Evolutionary conservation across 805 yeast genomes (phyloP), one percentile per base, ranked within the genome.

Genomic region (Schwanniomyces pseudopolymorphus): DNA sequence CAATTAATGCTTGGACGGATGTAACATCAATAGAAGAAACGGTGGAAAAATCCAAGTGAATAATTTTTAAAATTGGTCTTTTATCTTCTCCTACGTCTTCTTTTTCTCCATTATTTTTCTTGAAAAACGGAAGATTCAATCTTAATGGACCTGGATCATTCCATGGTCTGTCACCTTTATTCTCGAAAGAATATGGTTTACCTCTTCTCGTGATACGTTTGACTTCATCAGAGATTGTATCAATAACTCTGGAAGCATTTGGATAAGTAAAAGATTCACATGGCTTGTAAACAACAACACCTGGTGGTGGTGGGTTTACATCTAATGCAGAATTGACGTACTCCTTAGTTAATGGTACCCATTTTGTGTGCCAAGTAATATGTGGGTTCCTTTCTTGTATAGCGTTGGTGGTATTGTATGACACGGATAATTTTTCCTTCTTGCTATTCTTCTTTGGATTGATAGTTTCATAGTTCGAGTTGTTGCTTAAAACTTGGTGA

Each of bases 261-360:
- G 96, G 83, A 68, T 89, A 91, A 0, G 89, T 80, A 67, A 87
- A 86, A 13, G 90, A 73, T 58, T 91, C 97, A 16, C 84, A 70
- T 35, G 94, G 86, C 57, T 94, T 80, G 72, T 84, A 91, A 2
- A 91, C 96, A 47, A 90, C 57, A 14, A 91, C 90, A 27, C 97
- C 97, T 1, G 92, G 89, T 24, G 97, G 97, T 13, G 97, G 96
- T 1, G 90, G 87, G 13, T 63, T 63, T 5, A 91, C 79, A 0
- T 72, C 60, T 14, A 90, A 64, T 13, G 75, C 78, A 4, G 77
- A 68, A 63, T 91, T 88, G 45, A 80, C 53, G 36, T 74, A 74
- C 64, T 61, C 61, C 66, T 60, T 67, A 63, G 62, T 61, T 40
- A 80, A 64, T 39, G 94, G 90, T 21, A 86, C 84, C 92, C 92